Evolutionary conservation across 805 yeast species (phyloP).

Genomic region (Nakazawaea wickerhamii): DNA sequence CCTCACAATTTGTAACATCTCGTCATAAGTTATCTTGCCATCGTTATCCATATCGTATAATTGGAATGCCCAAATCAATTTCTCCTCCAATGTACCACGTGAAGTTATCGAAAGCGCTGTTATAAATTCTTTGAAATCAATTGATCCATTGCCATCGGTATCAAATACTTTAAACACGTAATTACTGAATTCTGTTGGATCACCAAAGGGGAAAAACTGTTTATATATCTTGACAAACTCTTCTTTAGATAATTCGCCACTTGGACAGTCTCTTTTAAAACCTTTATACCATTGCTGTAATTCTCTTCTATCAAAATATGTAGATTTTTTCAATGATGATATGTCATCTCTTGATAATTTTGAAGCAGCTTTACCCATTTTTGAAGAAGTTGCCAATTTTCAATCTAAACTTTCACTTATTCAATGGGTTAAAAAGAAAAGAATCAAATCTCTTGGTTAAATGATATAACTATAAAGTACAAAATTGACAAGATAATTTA

Average conservation of each 20-base stretch:
- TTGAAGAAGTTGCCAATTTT: no score
- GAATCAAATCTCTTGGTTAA: no score
- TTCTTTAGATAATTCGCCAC: slow-evolving; percentile 78
- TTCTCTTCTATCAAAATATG: slow-evolving; percentile 89
- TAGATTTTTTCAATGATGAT: slow-evolving; percentile 71
- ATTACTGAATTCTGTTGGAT: slow-evolving; percentile 86
- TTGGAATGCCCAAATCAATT: slow-evolving; percentile 83
- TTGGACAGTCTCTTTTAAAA: slow-evolving; percentile 87
- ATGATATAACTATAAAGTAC: no score
- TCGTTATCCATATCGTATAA: slow-evolving; percentile 79
- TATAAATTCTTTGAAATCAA: slow-evolving; percentile 91
- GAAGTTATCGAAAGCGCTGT: slow-evolving; percentile 82
- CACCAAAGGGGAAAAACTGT: slow-evolving; percentile 98
- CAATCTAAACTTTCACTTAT: no score
- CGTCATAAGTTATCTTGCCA: slow-evolving; percentile 71
- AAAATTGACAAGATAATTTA: no score
- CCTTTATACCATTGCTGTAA: slow-evolving; percentile 99
- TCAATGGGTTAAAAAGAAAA: no score
- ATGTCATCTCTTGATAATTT: slow-evolving; percentile 89
- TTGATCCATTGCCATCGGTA: slow-evolving; percentile 68
- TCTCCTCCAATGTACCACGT: slow-evolving; percentile 80
- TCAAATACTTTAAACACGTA: slow-evolving; percentile 89
- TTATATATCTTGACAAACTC: slow-evolving; percentile 90
- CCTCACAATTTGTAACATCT: slow-evolving; percentile 71
- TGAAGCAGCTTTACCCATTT: slow-evolving; percentile 93